Conservation (phyloP, 73 alveolate species). For the Tetrahymena malaccensis region DNA sequence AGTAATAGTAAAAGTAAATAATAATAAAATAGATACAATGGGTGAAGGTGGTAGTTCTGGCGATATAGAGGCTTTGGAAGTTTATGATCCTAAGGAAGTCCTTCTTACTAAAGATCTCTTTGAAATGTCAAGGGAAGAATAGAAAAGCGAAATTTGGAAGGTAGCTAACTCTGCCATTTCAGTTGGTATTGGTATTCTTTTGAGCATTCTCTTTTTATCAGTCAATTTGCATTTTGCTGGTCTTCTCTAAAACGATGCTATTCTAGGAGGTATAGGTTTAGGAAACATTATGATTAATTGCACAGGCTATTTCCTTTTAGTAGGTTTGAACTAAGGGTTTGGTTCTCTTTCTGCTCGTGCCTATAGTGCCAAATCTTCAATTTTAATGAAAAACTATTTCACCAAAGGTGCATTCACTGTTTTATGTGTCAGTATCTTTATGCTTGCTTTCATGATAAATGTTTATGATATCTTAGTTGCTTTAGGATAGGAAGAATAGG, state of each 20-base stretch:
- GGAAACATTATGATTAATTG: not conserved
- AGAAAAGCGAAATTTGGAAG: not conserved
- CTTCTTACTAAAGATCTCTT: not conserved
- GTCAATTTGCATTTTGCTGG: not conserved
- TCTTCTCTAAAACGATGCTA: not conserved
- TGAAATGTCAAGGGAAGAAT: not conserved
- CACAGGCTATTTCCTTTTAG: not conserved
- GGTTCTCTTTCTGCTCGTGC: not conserved
- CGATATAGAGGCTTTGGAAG: not conserved
- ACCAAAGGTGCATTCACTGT: not conserved
- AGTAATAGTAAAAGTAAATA: not conserved
- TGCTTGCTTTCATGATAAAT: not conserved
- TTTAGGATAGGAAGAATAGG: not conserved
- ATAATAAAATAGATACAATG: not conserved
- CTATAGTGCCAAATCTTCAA: not conserved
- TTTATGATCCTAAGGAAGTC: not conserved
- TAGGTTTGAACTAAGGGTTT: not conserved
- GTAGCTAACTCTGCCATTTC: not conserved
- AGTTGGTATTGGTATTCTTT: not conserved
- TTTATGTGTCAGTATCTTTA: not conserved
- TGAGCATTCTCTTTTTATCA: not conserved
- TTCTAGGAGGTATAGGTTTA: not conserved
- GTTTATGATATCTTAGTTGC: not conserved
- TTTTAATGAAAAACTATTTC: not conserved
- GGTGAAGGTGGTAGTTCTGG: not conserved